Base-by-base conservation (phyloP, 202 grass and related monocot species). In the Eragrostis tef region DNA sequence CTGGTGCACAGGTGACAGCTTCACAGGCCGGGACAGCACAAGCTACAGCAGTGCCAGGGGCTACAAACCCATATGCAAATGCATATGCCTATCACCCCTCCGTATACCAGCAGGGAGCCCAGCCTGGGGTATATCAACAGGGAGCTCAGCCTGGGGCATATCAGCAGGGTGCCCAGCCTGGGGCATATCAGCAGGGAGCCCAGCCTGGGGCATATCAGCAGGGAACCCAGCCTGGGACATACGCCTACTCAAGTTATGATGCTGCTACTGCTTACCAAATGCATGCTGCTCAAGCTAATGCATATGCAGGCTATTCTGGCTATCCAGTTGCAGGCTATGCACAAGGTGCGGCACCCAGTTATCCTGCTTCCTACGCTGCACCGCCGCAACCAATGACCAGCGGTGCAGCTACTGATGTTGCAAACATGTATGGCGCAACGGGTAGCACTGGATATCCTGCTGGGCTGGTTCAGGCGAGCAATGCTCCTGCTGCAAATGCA, bases 231-330 rank as follows among this genome's bases (percentile, higher is more conserved):
- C 54, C 58, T 22, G 86, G 86, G 27, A 10, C 69, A 57, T 89
- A 83, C 13, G 24, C 67, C 43, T 89, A 89, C 83, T 51, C 74
- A 47, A 36, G 64, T 56, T 90, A 85, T 74, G 81, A 88, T 52
- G 69, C 79, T 49, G 41, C 72, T 29, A 48, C 67, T 4, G 59
- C 88, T 74, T 94, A 91, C 26, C 91, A 90, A 56, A 54, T 78
- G 63, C 85, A 84, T 34, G 68, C 57, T 25, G 64, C 59, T 0
- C 85, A 88, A 58, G 67, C 82, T 49, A 75, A 11, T 41, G 52
- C 86, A 22, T 94, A 94, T 21, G 73, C 79, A 6, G 85, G 59
- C 58, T 90, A 91, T 78, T 75, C 89, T 70, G 89, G 83, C 29
- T 94, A 94, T 81, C 80, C 80, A 44, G 75, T 79, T 84, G 67